Evolutionary conservation across 2,329 filamentous ascomycete genomes (phyloP).

Genomic region (Xylariaceae sp.): DNA sequence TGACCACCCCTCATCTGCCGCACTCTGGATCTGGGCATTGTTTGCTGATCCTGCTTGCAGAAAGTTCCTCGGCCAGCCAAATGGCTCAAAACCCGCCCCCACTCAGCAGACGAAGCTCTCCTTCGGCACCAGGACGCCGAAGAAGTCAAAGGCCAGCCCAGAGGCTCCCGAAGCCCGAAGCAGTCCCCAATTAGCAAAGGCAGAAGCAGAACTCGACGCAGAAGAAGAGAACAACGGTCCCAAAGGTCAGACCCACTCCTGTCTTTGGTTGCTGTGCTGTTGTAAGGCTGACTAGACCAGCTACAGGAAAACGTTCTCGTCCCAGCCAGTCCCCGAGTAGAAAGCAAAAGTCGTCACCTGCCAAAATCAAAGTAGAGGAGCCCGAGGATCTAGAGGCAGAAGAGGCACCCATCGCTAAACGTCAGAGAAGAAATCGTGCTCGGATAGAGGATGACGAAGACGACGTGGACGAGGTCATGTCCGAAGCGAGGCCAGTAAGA

Average conservation of each 20-base stretch:
- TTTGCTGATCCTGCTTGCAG: constrained; percentile 37
- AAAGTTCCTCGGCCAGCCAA: constrained; percentile 73
- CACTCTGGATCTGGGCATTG: not conserved
- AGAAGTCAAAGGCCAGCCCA: constrained; percentile 27
- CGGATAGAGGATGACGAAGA: constrained; percentile 45
- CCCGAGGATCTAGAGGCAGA: constrained; percentile 32
- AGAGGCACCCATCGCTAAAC: constrained; percentile 53
- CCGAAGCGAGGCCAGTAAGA: constrained; percentile 20
- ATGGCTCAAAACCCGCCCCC: constrained; percentile 50
- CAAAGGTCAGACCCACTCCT: too few relatives aligned
- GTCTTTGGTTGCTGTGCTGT: too few relatives aligned
- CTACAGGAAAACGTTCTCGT: constrained; percentile 39
- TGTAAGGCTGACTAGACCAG: too few relatives aligned
- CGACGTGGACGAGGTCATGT: constrained; percentile 35
- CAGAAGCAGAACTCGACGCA: too few relatives aligned
- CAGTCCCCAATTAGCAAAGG: too few relatives aligned
- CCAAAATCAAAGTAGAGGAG: constrained; percentile 25
- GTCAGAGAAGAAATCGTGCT: constrained; percentile 38
- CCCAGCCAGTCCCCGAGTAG: constrained; percentile 15
- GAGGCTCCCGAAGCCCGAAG: constrained; percentile 19
- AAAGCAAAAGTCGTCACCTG: constrained; percentile 15
- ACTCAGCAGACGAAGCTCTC: constrained; percentile 72
- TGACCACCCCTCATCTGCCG: constrained; percentile 5
- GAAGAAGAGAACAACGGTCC: too few relatives aligned
- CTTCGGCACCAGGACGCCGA: constrained; percentile 54